Base-by-base conservation (phyloP, 306 rosid species). In the Casuarina glauca region DNA sequence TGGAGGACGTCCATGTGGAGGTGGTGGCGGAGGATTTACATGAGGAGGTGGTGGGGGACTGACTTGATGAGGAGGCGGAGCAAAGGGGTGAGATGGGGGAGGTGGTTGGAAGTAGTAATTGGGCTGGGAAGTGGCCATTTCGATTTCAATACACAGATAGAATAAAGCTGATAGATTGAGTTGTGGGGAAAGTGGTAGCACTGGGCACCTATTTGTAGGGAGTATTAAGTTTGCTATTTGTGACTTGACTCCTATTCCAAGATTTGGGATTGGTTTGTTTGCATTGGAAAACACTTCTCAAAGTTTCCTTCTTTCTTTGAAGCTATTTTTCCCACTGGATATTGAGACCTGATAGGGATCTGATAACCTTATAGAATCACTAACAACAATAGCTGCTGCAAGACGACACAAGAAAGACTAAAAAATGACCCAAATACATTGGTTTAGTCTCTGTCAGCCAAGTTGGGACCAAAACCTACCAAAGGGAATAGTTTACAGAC, bases 231-330 rank as follows among this genome's bases (percentile, higher is more conserved):
- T 41, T 15, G 61, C 72, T 63, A 58, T 54, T 49, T 54, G 80
- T 80, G 80, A 89, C 97, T 90, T 90, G 86, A 69, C 91, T 79
- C 87, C 70, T 89, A 80, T 89, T 73, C 89, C 20, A 93, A 89
- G 97, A 81, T 82, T 87, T 68, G 83, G 53, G 48, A 10, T 20
- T 16, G 53, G 79, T 38, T 84, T 91, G 89, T 81, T 87, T 91
- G 93, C 17, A 88, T 85, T 91, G 85, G 78, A 91, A 83, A 86
- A 85, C 92, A 91, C 92, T 84, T 80, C 84, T 81, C 75, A 17
- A 12, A 54, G 76, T 36, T 70, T 42, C n/a, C 72, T 74, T 80
- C 55, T 19, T 42, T 49, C n/a, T 53, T 1, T 43, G 39, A 64
- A 69, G 51, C 81, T 53, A 4, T 78, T 69, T 80, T 60, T 64